Conservation (phyloP, 148 eudicot species). For the Rhododendron williamsianum region DNA sequence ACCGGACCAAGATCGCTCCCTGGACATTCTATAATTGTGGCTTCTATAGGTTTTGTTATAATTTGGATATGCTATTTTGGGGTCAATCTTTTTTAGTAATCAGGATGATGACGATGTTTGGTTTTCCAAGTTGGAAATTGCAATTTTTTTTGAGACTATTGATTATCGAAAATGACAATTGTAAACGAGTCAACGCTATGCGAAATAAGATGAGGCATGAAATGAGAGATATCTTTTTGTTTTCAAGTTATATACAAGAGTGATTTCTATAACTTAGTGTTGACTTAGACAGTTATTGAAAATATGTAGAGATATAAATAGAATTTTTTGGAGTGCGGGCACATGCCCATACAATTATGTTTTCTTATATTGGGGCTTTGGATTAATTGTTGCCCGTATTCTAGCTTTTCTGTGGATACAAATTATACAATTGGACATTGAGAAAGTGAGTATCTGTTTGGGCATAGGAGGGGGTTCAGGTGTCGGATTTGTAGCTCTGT, state of each 20-base stretch:
- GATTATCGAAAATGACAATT: too few relatives aligned
- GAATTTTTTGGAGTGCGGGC: background rate
- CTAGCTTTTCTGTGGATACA: background rate
- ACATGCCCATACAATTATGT: background rate
- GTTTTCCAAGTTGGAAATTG: too few relatives aligned
- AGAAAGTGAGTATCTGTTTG: background rate
- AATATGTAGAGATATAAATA: too few relatives aligned
- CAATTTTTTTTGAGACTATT: background rate
- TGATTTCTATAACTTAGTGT: background rate
- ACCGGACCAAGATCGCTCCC: too few relatives aligned
- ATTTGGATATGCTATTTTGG: too few relatives aligned
- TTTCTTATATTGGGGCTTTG: background rate
- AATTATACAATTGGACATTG: background rate
- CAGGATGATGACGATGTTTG: too few relatives aligned
- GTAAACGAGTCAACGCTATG: too few relatives aligned
- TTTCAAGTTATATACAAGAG: background rate
- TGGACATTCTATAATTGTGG: too few relatives aligned
- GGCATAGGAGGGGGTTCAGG: background rate
- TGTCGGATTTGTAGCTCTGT: background rate
- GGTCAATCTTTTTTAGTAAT: too few relatives aligned
- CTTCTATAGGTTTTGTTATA: too few relatives aligned
- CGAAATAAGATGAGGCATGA: background rate
- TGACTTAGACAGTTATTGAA: too few relatives aligned
- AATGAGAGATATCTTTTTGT: background rate
- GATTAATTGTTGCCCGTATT: background rate